Conservation (phyloP, 495 filamentous ascomycete genomes). For the Penicillium ucsense region DNA sequence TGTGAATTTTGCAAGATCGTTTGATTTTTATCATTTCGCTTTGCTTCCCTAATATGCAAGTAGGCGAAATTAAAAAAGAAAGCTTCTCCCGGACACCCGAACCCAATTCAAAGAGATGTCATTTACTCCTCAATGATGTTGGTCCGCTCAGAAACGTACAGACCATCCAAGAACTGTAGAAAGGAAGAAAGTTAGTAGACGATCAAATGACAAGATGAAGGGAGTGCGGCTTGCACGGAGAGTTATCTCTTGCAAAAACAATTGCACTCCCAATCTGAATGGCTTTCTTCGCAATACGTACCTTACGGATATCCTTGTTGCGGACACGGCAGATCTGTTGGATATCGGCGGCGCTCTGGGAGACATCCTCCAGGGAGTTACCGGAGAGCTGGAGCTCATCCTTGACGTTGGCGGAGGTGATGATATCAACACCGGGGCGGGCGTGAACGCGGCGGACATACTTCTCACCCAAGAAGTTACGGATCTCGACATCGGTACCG, state of each 20-base stretch:
- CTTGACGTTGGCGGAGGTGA: constrained; percentile 84
- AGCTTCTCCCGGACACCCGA: constrained; percentile 35
- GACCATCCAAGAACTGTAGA: constrained; percentile 91
- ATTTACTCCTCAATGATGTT: constrained; percentile 73
- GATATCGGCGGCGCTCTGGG: constrained; percentile 95
- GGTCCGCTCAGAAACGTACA: constrained; percentile 96
- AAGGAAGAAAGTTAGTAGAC: constrained; percentile 13
- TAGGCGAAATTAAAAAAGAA: constrained; percentile 34
- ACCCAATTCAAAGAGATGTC: constrained; percentile 27
- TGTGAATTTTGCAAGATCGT: constrained; percentile 31
- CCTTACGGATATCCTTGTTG: constrained; percentile 99
- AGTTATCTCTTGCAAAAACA: background rate
- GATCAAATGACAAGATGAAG: background rate
- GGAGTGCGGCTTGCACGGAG: no score
- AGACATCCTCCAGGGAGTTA: constrained; percentile 93
- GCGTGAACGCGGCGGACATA: constrained; percentile 86
- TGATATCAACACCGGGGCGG: constrained; percentile 81
- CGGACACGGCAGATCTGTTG: constrained; percentile 98
- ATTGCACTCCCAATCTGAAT: background rate
- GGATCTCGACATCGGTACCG: constrained; percentile 85
- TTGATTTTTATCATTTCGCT: constrained; percentile 37
- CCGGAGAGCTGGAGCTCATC: constrained; percentile 89
- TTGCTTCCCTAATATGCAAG: constrained; percentile 38
- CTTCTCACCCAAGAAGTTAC: constrained; percentile 99
- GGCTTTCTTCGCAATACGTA: constrained; percentile 23